Base-by-base conservation (phyloP, 1,139 yeast genomes). In the Geotrichum phurueaensis region DNA sequence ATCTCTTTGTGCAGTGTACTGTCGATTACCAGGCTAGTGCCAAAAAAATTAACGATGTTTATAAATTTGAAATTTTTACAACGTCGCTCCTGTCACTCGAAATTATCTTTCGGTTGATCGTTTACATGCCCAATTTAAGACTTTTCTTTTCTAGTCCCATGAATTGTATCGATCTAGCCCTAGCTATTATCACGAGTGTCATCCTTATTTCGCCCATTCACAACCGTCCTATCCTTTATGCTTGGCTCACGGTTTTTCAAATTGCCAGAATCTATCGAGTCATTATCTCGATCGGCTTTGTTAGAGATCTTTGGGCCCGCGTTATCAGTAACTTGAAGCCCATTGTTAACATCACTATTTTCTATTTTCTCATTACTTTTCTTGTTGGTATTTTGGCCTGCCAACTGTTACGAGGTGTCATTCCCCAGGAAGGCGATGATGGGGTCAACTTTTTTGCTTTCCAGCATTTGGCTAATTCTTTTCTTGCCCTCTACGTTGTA, bases 191-290 rank as follows among this genome's bases (percentile, higher is more conserved):
- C 2, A 85, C 94, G 0, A 65, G 79, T 0, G 70, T 86, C 3
- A 83, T 89, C 13, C 77, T 85, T 2, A 68, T 83, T 6, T 84
- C 85, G 0, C 81, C 82, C 0, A 75, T 87, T 1, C 80, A 80
- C 59, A 64, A 72, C 0, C 69, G 70, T 1, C 67, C 83, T 50
- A 88, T 82, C 48, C 79, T 79, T 0, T 91, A 89, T 68, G 82
- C 84, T 51, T 94, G 98, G 98, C 72, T 92, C 27, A 81, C 95
- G 0, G 75, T 85, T 1, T 89, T 94, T 69, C 96, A 88, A 66
- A 77, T 91, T 29, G 74, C 83, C 65, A 78, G 98, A 59, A 83
- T 87, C 67, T 94, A 94, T 71, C 77, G 98, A 62, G 81, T 87
- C n/a, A 87, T 89, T 1, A 73, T 83, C 53, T 75, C 82, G 0